These are phyloP conservation scores for Alternaria tenuissima DNA, from an alignment of 2,329 filamentous ascomycete genomes.

Conservation along the genomic window DNA sequence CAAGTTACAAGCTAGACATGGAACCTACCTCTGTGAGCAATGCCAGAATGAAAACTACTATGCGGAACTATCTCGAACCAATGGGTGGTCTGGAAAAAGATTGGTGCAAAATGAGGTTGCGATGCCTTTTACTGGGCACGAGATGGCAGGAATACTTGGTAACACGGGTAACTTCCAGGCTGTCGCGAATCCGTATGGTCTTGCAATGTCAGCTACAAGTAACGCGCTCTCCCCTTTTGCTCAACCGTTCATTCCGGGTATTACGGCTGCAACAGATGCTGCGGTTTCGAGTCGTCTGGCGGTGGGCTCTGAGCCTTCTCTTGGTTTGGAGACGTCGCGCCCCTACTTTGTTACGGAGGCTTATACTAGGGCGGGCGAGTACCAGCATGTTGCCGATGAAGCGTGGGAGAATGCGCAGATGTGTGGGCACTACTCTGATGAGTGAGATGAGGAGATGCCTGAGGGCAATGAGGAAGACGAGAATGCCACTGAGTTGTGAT, in stretches of 20 bases:
- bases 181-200: slow-evolving; percentile 17
- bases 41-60: slow-evolving; percentile 21
- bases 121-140: neutral
- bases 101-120: neutral
- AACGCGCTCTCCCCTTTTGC: neutral
- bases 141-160: neutral
- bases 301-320: neutral
- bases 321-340: neutral
- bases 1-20: slow-evolving; percentile 19
- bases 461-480: neutral
- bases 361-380: neutral
- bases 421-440: neutral
- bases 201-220: neutral
- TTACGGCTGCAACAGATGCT: too few species aligned
- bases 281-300: neutral
- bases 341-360: slow-evolving; percentile 6
- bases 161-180: neutral
- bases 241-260: neutral
- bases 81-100: neutral
- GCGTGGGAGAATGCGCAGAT: neutral
- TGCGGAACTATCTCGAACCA: neutral
- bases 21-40: slow-evolving; percentile 18
- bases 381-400: neutral
- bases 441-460: neutral
- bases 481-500: neutral